These are phyloP conservation scores for Myxozyma monticola DNA, from an alignment of 805 yeast species.

Conservation along the genomic window DNA sequence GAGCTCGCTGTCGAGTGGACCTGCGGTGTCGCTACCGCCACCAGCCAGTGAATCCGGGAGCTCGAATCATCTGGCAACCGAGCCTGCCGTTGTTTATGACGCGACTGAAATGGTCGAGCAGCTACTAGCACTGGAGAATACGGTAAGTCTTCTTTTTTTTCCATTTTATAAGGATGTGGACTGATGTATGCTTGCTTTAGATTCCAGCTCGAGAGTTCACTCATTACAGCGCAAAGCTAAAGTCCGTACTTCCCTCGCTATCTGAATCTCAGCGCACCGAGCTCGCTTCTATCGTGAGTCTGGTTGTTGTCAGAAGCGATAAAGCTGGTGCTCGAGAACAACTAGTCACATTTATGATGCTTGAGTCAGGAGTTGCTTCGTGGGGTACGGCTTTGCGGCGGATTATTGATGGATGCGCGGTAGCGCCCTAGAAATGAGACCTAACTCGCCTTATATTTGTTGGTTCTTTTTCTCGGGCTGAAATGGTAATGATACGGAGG, in stretches of 20 bases:
- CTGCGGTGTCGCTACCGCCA: too few species aligned
- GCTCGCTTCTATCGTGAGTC: conserved; percentile 2
- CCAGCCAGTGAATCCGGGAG: too few species aligned
- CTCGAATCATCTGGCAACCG: too few species aligned
- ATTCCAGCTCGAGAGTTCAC: conserved; percentile 18
- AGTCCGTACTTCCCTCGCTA: conserved; percentile 7
- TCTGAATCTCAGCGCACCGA: conserved; percentile 5
- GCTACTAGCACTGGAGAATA: too few species aligned
- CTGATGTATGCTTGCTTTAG: conserved; percentile 4
- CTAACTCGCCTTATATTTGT: too few species aligned
- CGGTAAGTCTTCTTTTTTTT: too few species aligned
- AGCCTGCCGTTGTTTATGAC: too few species aligned
- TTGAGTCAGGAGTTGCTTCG: conserved; percentile 25
- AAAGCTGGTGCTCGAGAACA: conserved; percentile 10
- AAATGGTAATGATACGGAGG: too few species aligned
- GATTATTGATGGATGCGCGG: conserved; percentile 13
- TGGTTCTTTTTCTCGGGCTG: too few species aligned
- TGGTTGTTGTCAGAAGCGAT: conserved; percentile 1
- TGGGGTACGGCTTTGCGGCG: conserved; percentile 28
- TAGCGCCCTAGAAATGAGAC: not conserved
- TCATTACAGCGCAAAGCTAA: conserved; percentile 18
- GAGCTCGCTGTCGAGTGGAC: too few species aligned
- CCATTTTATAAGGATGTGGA: too few species aligned
- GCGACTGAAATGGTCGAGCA: too few species aligned
- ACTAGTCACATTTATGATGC: conserved; percentile 25